Conservation (phyloP, 2,329 filamentous ascomycete genomes). For the Aspergillus fructus region DNA sequence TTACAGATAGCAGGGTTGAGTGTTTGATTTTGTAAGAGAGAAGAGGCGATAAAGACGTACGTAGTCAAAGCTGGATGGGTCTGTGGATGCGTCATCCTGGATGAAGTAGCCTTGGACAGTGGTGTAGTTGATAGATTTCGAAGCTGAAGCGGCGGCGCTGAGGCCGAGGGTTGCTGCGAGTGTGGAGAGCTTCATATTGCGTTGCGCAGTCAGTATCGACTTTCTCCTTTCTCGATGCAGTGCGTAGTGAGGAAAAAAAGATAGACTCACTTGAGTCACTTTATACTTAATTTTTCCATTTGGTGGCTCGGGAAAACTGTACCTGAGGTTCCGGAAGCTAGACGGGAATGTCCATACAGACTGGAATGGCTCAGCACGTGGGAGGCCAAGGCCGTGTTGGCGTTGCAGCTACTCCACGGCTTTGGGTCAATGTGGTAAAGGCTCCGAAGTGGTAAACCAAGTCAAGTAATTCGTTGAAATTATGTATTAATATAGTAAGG, state of each 20-base stretch:
- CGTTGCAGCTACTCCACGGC: neutral
- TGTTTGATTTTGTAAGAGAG: neutral
- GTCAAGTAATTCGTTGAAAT: conserved; percentile 13
- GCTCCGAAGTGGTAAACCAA: neutral
- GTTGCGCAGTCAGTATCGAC: neutral
- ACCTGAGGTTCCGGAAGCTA: neutral
- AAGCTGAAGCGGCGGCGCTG: conserved; percentile 66
- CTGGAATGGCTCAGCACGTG: neutral
- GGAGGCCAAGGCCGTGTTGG: neutral
- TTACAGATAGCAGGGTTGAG: neutral
- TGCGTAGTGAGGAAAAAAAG: too few relatives aligned
- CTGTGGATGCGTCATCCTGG: conserved; percentile 48
- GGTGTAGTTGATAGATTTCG: conserved; percentile 32
- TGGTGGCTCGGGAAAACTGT: neutral
- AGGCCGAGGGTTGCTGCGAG: conserved; percentile 67
- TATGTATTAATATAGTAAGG: conserved; percentile 14
- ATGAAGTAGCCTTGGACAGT: conserved; percentile 50
- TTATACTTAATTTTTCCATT: neutral
- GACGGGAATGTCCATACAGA: neutral
- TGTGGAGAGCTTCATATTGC: conserved; percentile 58
- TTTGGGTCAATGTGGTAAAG: neutral
- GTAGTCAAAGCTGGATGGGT: conserved; percentile 49
- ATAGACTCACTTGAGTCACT: neutral
- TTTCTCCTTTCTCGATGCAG: neutral
- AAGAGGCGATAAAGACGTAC: conserved; percentile 27